These are phyloP conservation scores for Platanthera guangdongensis DNA, from an alignment of 106 monocot genomes.

Conservation along the genomic window DNA sequence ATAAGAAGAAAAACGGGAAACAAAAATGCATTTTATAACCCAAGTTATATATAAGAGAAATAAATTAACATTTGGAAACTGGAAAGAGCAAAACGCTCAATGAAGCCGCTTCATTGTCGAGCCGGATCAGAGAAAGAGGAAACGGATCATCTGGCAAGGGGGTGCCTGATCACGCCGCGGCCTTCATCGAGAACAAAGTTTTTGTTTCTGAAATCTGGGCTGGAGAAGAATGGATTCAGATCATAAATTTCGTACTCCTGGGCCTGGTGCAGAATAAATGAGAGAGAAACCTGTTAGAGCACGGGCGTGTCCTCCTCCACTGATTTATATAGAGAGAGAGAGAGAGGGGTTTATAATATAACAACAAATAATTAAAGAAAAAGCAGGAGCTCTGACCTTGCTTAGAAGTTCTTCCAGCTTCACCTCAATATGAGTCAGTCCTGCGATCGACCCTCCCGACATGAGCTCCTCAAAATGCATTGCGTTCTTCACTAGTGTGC, in stretches of 20 bases:
- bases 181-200: constrained; percentile 75
- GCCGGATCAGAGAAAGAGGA: no score
- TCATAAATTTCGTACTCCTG: constrained; percentile 93
- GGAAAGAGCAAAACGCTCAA: no score
- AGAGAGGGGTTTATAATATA: neutral
- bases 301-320: neutral
- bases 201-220: constrained; percentile 47
- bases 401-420: constrained; percentile 71
- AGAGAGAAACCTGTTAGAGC: neutral
- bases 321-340: neutral
- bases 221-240: constrained; percentile 76
- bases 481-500: constrained; percentile 70
- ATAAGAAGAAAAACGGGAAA: no score
- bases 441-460: constrained; percentile 32
- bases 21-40: no score
- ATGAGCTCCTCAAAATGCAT: constrained; percentile 82
- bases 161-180: constrained; percentile 62
- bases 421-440: constrained; percentile 62
- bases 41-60: no score
- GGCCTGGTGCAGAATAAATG: constrained; percentile 39
- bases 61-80: no score
- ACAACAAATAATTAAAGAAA: neutral
- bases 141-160: constrained; percentile 29
- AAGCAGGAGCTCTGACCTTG: constrained; percentile 48
- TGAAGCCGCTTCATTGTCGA: no score